Base-by-base conservation (phyloP, 495 filamentous ascomycete genomes). In the Xylaria intraflava region DNA sequence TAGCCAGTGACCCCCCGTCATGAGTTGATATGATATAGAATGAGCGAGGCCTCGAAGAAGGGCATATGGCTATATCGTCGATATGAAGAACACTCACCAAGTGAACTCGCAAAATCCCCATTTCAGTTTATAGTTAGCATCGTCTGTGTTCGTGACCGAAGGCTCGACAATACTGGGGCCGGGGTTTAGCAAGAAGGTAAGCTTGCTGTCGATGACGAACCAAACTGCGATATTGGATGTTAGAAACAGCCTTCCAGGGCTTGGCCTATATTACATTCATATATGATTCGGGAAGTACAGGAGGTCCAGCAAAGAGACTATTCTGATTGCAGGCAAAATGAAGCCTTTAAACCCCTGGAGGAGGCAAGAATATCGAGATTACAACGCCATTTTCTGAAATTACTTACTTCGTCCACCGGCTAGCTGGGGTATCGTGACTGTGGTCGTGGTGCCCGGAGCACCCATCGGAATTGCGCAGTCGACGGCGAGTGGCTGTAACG, bases 71-170 rank as follows among this genome's bases (percentile, higher is more conserved):
- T 33, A 33, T 33, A 2, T 12, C 23, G 4, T 7, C 19, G 22
- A 35, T 17, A 19, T 4, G 41, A 23, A 20, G 10, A 30, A 11
- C 23, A 33, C 52, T 36, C 23, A 55, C 52, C 52, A 86, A 2
- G 87, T 90, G 65, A 89, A 87, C 63, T 90, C 87, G 67, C 73
- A 78, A 61, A 90, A 90, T 27, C 72, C 77, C 83, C 86, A 90
- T 42, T 65, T 59, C 26, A 80, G 66, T 26, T 79, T 74, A 62
- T 84, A 82, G 59, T 89, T 89, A 0, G 81, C 69, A 62, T 90
- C 87, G 0, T 74, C 67, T 0, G 73, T 65, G 61, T 89, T 89
- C 12, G 80, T 83, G 10, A 84, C 78, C 6, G 78, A 80, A 0
- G 87, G 87, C 65, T 89, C 86, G 20, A 89, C 86, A 3, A 89